phyloP scores from a whole-genome alignment of 371 early-diverging fungal species.

The Mortierella sp. region DNA sequence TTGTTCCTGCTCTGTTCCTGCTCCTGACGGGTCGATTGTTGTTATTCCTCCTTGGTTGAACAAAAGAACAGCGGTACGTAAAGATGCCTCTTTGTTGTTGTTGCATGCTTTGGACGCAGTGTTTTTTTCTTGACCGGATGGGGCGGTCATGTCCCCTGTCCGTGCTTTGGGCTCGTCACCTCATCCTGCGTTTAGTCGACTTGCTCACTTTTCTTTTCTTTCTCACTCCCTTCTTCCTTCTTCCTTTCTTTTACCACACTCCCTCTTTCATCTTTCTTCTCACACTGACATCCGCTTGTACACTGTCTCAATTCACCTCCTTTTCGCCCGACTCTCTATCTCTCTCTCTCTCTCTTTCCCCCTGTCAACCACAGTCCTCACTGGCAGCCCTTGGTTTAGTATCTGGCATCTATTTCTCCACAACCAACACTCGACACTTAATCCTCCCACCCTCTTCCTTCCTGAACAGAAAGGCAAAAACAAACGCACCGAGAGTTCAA shows the following conservation, averaged over 20 bases:
- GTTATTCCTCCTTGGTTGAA: not conserved
- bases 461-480: not conserved
- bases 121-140: not conserved
- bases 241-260: slow-evolving; percentile 2
- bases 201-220: not conserved
- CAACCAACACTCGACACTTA: not conserved
- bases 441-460: not conserved
- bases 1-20: not conserved
- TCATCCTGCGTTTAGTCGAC: not conserved
- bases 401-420: not conserved
- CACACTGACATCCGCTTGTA: not conserved
- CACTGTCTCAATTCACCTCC: not conserved
- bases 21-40: no score
- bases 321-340: not conserved
- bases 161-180: not conserved
- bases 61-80: not conserved
- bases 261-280: not conserved
- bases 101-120: not conserved
- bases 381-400: not conserved
- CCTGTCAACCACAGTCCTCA: not conserved
- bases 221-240: not conserved
- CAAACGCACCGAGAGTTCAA: not conserved
- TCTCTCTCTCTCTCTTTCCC: not conserved
- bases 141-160: not conserved
- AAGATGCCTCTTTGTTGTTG: not conserved